phyloP scores from a whole-genome alignment of 805 yeast genomes.

The Nematodospora valgi region DNA sequence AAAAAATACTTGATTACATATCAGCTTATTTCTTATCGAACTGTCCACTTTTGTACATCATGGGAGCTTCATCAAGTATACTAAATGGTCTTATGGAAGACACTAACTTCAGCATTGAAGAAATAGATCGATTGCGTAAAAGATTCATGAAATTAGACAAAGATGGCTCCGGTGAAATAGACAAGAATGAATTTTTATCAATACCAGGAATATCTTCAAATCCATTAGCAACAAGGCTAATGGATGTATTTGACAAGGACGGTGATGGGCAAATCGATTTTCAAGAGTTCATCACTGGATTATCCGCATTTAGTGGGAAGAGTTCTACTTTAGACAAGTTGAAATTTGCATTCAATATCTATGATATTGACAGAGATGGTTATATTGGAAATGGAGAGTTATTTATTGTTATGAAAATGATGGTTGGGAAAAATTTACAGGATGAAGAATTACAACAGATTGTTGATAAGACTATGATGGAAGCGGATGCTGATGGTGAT shows the following conservation, averaged over 20 bases:
- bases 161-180: conserved; percentile 90
- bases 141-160: conserved; percentile 93
- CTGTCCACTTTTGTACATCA: too few relatives aligned
- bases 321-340: conserved; percentile 79
- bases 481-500: conserved; percentile 85
- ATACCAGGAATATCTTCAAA: conserved; percentile 91
- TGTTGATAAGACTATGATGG: conserved; percentile 95
- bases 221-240: conserved; percentile 84
- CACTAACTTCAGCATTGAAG: conserved; percentile 84
- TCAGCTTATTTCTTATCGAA: too few relatives aligned
- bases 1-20: neutral
- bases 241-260: conserved; percentile 93
- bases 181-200: conserved; percentile 81
- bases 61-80: conserved; percentile 49
- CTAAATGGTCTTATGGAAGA: conserved; percentile 75
- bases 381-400: conserved; percentile 93
- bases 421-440: conserved; percentile 91
- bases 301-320: conserved; percentile 83
- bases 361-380: conserved; percentile 95
- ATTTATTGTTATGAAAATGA: conserved; percentile 86
- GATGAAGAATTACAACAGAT: conserved; percentile 90
- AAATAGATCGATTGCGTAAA: conserved; percentile 84
- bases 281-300: conserved; percentile 85
- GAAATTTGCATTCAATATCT: conserved; percentile 85
- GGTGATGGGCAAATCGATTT: conserved; percentile 93